phyloP scores from a whole-genome alignment of 2,329 filamentous ascomycete species.

The Neofusicoccum umdonicola region DNA sequence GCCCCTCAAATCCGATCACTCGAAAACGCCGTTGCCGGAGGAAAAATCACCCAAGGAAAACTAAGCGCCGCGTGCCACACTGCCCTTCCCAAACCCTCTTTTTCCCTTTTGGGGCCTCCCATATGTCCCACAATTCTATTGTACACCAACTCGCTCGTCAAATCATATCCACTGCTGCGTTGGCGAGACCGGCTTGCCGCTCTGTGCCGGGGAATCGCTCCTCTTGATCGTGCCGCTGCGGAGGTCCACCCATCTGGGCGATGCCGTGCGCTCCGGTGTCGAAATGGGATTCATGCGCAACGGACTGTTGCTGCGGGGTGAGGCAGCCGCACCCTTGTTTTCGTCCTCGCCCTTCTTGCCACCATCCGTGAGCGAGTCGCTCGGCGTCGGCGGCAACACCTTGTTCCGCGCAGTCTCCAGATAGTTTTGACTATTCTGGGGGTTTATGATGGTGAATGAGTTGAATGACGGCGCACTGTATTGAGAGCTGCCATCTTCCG shows the following conservation, averaged over 20 bases:
- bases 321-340: neutral
- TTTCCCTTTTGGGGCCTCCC: neutral
- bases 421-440: conserved; percentile 29
- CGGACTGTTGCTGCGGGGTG: neutral
- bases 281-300: neutral
- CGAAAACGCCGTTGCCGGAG: conserved; percentile 1
- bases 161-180: conserved; percentile 8
- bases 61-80: neutral
- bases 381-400: conserved; percentile 32
- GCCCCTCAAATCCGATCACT: conserved; percentile 5
- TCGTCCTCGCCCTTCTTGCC: neutral
- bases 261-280: neutral
- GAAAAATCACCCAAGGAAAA: conserved; percentile 1
- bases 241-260: conserved; percentile 8
- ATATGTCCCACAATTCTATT: conserved; percentile 5
- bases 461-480: neutral
- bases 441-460: conserved; percentile 19
- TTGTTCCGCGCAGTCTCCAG: conserved; percentile 35
- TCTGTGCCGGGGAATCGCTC: neutral
- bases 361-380: neutral
- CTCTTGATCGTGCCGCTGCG: conserved; percentile 10
- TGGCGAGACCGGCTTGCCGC: neutral
- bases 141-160: neutral
- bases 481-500: neutral
- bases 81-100: neutral